Base-by-base conservation (phyloP, 1,139 yeast genomes). In the Hansenula lynferdii region DNA sequence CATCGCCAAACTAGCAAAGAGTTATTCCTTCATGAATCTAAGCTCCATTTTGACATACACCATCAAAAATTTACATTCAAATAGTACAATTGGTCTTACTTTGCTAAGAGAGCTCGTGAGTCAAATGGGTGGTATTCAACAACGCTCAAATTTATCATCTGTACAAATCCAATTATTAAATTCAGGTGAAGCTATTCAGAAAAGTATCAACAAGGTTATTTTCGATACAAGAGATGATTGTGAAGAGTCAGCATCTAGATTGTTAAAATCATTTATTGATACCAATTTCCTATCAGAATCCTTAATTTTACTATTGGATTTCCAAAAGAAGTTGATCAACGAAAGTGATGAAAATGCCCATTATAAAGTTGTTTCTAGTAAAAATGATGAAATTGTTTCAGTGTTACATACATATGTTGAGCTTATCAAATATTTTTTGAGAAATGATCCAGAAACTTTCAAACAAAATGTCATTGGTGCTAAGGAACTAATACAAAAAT, bases 101-200 rank as follows among this genome's bases (percentile, higher is more conserved):
- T 74, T 92, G 9, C 60, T 92, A 35, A 75, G 77, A 46, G 95
- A 87, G 43, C 64, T 90, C 37, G 61, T 90, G 16, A 61, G 72
- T 20, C 72, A 81, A 12, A 87, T 90, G 84, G 87, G 95, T 15
- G 97, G 97, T 5, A 75, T 89, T 28, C 85, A 83, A 44, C 72
- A 80, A 17, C 73, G 72, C 24, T 67, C 80, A 6, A 82, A 85
- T 52, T 63, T 87, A 36, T 80, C 90, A 0, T 61, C 72, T 7
- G 65, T 69, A 19, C 96, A 87, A 54, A 71, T 90, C 16, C 70
- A 77, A 39, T 71, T 79, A 61, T 64, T 90, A 31, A 81, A 82
- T 42, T 77, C 87, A 29, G 94, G 86, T 1, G 64, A 70, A 1
- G 62, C 76, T 12, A 60, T 90, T 37, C 75, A 76, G 42, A 67